Evolutionary conservation across 495 filamentous ascomycete genomes (phyloP), one percentile per base, ranked within the genome.

Genomic region (Neurospora tetraspora): DNA sequence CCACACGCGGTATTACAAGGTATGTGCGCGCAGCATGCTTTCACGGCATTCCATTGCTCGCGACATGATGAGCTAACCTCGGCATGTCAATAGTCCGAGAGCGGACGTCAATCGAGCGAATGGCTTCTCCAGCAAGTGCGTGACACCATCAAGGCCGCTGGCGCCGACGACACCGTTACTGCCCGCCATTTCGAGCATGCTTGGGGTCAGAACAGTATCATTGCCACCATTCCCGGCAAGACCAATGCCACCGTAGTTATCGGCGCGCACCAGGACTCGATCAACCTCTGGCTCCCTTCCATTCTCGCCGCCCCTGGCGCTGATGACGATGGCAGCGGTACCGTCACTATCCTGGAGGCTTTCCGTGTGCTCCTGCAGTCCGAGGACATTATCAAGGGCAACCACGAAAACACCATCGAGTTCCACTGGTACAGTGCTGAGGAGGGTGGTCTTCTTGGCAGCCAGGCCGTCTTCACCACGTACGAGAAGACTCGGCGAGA

Each of bases 361-460:
- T 84, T 91, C 79, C 84, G 88, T 23, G 82, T 88, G 39, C 81
- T 92, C 2, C 83, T 91, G 27, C 82, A 82, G 68, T 85, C 84
- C 10, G 70, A 84, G 43, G 82, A 82, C 31, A 80, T 88, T 70
- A 73, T 85, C 71, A 79, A 82, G 16, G 90, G 90, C 72, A 85
- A 88, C 69, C 86, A 84, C 37, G 78, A 86, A 65, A 98, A 98
- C 81, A 99, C 96, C 0, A 82, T 99, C 75, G 96, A 99, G 82
- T 99, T 99, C 81, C 95, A 98, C 82, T 99, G 95, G 94, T 99
- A 97, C 85, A 92, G 90, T 39, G 96, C 96, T 3, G 96, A 99
- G 81, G 96, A 98, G 80, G 95, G 93, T 68, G 96, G 96, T 40
- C 88, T 99, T 71, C 88, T 98, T 7, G 93, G 93, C 86, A 94